Conservation (phyloP, 192 early-diverging fungal genomes). For the Spizellomyces sp. region DNA sequence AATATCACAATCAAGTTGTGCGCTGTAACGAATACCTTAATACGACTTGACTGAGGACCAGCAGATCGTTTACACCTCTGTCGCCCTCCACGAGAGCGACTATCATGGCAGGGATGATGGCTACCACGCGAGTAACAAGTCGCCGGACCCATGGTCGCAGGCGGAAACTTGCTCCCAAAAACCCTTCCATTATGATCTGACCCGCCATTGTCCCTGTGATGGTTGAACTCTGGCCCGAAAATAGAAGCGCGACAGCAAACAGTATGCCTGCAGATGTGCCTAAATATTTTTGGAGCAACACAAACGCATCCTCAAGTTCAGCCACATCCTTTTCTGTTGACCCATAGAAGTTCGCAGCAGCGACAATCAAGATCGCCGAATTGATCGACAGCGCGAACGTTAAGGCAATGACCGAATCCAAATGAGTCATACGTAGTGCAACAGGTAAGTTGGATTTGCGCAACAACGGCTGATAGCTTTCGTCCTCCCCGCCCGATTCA, state of each 20-base stretch:
- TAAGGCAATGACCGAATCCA: conserved; percentile 70
- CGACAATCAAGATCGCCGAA: conserved; percentile 77
- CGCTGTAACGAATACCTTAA: conserved; percentile 57
- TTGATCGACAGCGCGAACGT: conserved; percentile 77
- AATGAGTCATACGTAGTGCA: conserved; percentile 57
- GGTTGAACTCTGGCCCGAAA: conserved; percentile 75
- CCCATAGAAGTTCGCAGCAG: conserved; percentile 71
- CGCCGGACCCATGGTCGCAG: conserved; percentile 67
- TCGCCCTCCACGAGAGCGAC: conserved; percentile 67
- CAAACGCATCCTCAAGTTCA: conserved; percentile 69
- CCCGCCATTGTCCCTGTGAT: conserved; percentile 86
- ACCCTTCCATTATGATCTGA: conserved; percentile 82
- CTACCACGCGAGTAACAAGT: conserved; percentile 69
- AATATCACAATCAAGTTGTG: not conserved
- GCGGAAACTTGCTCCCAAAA: conserved; percentile 55
- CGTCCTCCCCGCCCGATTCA: conserved; percentile 37
- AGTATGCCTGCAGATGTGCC: conserved; percentile 64
- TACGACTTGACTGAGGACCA: conserved; percentile 73
- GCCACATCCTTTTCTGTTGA: conserved; percentile 51
- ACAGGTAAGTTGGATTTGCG: conserved; percentile 68
- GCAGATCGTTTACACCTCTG: conserved; percentile 59
- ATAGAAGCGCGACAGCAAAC: conserved; percentile 77
- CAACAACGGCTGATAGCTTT: conserved; percentile 55
- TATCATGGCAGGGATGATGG: conserved; percentile 73
- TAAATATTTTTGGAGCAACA: conserved; percentile 58